Base-by-base conservation (phyloP, 352 stramenopile genomes). In the Phytophthora melonis region DNA sequence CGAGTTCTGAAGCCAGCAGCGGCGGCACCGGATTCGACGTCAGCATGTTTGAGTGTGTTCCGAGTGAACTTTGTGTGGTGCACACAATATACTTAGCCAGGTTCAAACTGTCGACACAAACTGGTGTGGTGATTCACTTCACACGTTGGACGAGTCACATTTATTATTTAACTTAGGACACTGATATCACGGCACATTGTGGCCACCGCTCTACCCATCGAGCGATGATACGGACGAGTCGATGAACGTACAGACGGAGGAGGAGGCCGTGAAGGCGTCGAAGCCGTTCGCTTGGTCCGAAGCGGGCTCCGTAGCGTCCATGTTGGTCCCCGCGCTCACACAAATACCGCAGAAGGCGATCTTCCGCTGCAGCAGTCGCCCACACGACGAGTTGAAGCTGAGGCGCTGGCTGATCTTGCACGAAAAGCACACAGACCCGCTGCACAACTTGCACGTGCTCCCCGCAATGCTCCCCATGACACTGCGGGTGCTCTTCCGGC, bases 321-420 rank as follows among this genome's bases (percentile, higher is more conserved):
- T 68, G 16, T 80, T 71, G 62, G 75, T 70, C 5, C 70, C 64
- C 13, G 74, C 76, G 56, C 56, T 78, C 23, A 87, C 43, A 66
- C 79, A 87, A 61, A 73, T 72, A 14, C 66, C 45, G 47, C 79
- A 84, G 32, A 84, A 83, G 14, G 53, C 49, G 25, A 87, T 53
- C 32, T 76, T 79, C 18, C 76, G 74, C 50, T 84, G 74, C 7
- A 77, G 32, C 25, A 87, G 70, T 13, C 66, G 57, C 0, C 68
- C 58, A 50, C 75, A 70, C 7, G 70, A 34, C 0, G 66, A 61
- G 11, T 84, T 70, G 70, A 83, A 82, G 21, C 62, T 80, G 50
- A 86, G 55, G 9, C 72, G 75, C 62, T 81, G 75, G n/a, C 63
- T 68, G 30, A 83, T 68, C 4, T 77, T 79, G 34, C 79, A 87